Base-by-base conservation (phyloP, 2,329 filamentous ascomycete genomes). In the Westerdykella sp. region DNA sequence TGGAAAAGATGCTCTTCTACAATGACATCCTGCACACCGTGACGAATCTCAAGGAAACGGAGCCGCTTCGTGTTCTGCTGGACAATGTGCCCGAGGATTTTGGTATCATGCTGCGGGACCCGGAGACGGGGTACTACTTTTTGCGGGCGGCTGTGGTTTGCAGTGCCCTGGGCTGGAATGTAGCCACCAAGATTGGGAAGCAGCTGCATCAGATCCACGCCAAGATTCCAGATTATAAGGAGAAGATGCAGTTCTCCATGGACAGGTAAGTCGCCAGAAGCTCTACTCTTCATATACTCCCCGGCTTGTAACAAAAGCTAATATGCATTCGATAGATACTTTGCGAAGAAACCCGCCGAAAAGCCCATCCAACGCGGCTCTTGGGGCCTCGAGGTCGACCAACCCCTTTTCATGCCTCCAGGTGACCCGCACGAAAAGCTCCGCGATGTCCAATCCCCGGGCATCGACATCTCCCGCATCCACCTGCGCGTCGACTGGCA, bases 161-260 rank as follows among this genome's bases (percentile, higher is more conserved):
- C 66, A 89, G 84, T 5, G 78, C 84, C 0, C 68, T 95, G 0
- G 88, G 88, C 1, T 95, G 88, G 88, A 86, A 84, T 50, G 69
- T 93, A 0, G 77, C 73, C 0, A 77, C 76, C 18, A 93, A 94
- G 69, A 81, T 93, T 42, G 86, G 85, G 0, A 66, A 82, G 51
- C 75, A 76, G 16, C 69, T 95, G 12, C 73, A 81, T 10, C 76
- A 81, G 44, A 91, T 95, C 47, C 88, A 95, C 59, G 68, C 68
- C 1, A 74, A 77, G 0, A 84, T 95, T 16, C 87, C 88, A 0
- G 85, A 93, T 55, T 94, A 91, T 63, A 85, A 85, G 52, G 83
- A 87, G 62, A 94, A 90, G 70, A 89, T 94, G 84, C 78, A 84
- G 31, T 85, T 88, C 50, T 89, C 84, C 34, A 90, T 95, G 84